A percentile compares a stretch with the other conserved stretches of the same genome.
phyloP scores from a whole-genome alignment of 2,329 filamentous ascomycete genomes.

The Tolypocladium inflatum region DNA sequence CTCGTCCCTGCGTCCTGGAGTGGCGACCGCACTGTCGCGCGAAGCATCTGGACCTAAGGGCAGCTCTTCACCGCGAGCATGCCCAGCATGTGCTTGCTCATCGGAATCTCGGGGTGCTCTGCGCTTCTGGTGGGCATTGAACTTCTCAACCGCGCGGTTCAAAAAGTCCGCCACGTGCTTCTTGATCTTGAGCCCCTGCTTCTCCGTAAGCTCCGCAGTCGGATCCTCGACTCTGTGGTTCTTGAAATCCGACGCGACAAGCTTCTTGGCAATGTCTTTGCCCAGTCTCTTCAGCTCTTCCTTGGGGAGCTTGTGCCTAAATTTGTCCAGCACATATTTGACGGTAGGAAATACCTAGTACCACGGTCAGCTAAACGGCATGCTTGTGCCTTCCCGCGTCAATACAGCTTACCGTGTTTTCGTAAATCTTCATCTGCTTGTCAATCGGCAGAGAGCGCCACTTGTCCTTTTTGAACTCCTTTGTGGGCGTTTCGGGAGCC shows the following conservation, averaged over 20 bases:
- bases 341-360: conserved; percentile 74
- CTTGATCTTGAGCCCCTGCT: conserved; percentile 75
- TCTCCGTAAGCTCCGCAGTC: conserved; percentile 56
- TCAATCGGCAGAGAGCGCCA: conserved; percentile 63
- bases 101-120: conserved; percentile 17
- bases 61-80: conserved; percentile 7
- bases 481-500: conserved; percentile 41
- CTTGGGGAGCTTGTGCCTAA: conserved; percentile 75
- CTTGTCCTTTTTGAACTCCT: conserved; percentile 56
- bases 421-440: conserved; percentile 92
- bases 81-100: background rate
- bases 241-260: conserved; percentile 88
- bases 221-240: conserved; percentile 79
- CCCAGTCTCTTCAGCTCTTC: conserved; percentile 59
- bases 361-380: background rate
- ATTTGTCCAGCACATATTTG: conserved; percentile 79
- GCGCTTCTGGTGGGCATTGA: conserved; percentile 55
- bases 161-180: conserved; percentile 77
- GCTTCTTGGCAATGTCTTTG: conserved; percentile 70
- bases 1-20: conserved; percentile 2
- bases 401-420: conserved; percentile 64
- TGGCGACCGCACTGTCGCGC: conserved; percentile 3
- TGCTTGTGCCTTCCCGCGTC: background rate
- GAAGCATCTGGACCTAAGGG: background rate
- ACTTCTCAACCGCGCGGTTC: conserved; percentile 76